Base-by-base conservation (phyloP, 352 stramenopile genomes). In the Salisapilia sapeloensis region DNA sequence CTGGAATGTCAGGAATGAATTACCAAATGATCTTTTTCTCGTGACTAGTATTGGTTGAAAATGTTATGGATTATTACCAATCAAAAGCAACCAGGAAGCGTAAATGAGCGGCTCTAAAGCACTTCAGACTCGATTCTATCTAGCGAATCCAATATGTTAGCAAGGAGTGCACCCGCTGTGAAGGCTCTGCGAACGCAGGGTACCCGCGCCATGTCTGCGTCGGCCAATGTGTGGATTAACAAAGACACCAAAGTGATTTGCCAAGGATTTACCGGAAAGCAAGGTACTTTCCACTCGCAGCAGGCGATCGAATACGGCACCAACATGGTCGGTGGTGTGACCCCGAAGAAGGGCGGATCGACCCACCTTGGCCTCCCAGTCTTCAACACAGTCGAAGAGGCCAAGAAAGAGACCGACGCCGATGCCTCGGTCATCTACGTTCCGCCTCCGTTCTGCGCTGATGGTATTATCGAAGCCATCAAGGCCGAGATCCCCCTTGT, bases 241-340 rank as follows among this genome's bases (percentile, higher is more conserved):
- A 98, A 98, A 72, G 85, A 99, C 63, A 99, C 95, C 23, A 92
- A 90, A 42, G 94, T 99, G 20, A 97, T 99, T 53, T 97, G 92
- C 57, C 96, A 99, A 66, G 96, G 96, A 33, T 99, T 99, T 60
- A 99, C 96, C 31, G 96, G 96, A 51, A 99, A 99, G 65, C 92
- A 98, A 70, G 96, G 96, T 35, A 99, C 96, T 24, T 99, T 99
- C 59, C 96, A 99, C 65, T 94, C 77, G 44, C 60, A 97, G 45
- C 94, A 98, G 62, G 94, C 95, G 27, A 99, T 99, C 46, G 94
- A 93, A 34, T 99, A 99, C 56, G 96, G 96, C 46, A 99, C 95
- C 37, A 97, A 98, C 32, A 96, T 99, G 85, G 95, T 99, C 29
- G 96, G 96, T 35, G 96, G 96, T 33, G 93, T 98, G 29, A 99